Base-by-base conservation (phyloP, 2,329 filamentous ascomycete genomes). In the Xylaria sp. region DNA sequence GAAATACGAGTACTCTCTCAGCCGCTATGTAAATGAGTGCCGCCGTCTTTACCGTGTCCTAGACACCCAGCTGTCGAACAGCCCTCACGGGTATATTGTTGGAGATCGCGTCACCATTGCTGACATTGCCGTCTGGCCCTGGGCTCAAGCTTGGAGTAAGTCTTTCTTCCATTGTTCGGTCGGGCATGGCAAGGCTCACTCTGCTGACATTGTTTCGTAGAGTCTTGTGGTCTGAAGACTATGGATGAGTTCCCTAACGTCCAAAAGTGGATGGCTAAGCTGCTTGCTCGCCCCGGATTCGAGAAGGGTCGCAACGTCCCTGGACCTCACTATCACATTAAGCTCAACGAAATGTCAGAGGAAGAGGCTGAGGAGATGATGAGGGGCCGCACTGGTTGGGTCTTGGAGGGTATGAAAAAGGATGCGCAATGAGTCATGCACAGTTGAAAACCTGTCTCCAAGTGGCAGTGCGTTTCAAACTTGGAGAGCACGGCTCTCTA, bases 21-120 rank as follows among this genome's bases (percentile, higher is more conserved):
- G 92, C 77, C 88, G 94, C 60, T 97, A 97, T 82, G 82, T 86
- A 76, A 96, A 93, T 79, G 94, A 97, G 82, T 93, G 92, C 0
- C 86, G 90, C n/a, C 89, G 94, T 18, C 85, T 97, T 2, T 97
- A 96, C 81, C 85, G 89, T 57, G 90, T 93, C 49, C 83, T 97
- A 67, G 90, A 97, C 77, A 88, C 86, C 63, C 90, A 94, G 64
- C 88, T 97, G 46, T 78, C 80, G 68, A 83, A 85, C 75, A 84
- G 84, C 8, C 75, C 79, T 8, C 86, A 83, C 0, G 86, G 86
- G 20, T 90, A 83, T 77, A 80, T 91, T 10, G 88, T 90, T 63
- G 92, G 91, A 46, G 87, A 92, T 78, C 88, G 87, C 72, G 82
- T 86, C 69, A 93, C 91, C 56, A 89, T 93, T 73, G 93, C 92